Base-by-base conservation (phyloP, 1,284 basidiomycete genomes). In the Takashimella koratensis region DNA sequence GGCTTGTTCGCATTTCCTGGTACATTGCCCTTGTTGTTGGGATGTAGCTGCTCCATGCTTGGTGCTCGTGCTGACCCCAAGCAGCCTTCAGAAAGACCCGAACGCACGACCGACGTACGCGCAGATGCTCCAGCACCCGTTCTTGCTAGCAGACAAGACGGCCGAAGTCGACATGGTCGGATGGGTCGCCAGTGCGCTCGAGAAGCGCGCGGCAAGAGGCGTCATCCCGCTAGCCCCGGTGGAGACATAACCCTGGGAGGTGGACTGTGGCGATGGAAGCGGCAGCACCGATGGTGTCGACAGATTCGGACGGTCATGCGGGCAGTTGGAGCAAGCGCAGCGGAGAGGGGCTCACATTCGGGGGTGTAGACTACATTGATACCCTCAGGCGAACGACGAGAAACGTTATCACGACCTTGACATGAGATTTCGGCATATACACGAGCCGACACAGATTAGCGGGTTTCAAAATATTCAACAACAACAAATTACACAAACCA, bases 91-190 rank as follows among this genome's bases (percentile, higher is more conserved):
- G 62, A 94, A 94, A 77, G 81, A 86, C 53, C 87, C 92, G 0
- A 81, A 84, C 46, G 79, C 80, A 46, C 79, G 95, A 48, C 89
- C 92, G 12, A 91, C 84, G 1, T 98, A 98, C 72, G 82, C 83
- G 20, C 84, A 94, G 65, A 77, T 98, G 52, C 78, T 97, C 55
- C 79, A 82, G 51, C 91, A 96, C 66, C 83, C 84, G 0, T 90
- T 86, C 79, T 77, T 91, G 43, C 67, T 76, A 12, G 77, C 78
- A 40, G 83, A 85, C 59, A 75, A 72, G 6, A 75, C 77, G 16
- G 78, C 83, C 4, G 76, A 84, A 0, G 88, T 92, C 4, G 86
- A 94, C 70, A 91, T 93, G 88, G 79, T 79, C 19, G 82, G 78
- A 4, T 96, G 92, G 92, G 88, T 93, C 10, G 77, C 76, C 13